A percentile compares a stretch with the other conserved stretches of the same genome.
phyloP scores from a whole-genome alignment of 2,329 filamentous ascomycete species.

The Clarireedia paspali region DNA sequence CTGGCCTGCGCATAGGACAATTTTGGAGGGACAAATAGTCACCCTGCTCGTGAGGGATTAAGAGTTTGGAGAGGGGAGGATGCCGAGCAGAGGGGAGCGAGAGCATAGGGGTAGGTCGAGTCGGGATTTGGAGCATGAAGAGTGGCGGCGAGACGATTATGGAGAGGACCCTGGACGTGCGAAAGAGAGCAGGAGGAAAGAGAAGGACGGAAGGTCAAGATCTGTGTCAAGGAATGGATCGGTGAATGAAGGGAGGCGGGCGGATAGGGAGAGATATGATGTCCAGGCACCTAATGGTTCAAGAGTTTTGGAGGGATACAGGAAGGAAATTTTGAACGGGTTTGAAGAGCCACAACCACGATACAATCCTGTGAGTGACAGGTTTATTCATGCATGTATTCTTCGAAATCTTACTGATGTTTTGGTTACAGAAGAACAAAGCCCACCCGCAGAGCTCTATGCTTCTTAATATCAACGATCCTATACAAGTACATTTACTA shows the following conservation, averaged over 20 bases:
- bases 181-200: background rate
- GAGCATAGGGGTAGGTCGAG: conserved; percentile 3
- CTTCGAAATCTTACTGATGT: background rate
- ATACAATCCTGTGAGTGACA: conserved; percentile 46
- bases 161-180: background rate
- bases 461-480: conserved; percentile 57
- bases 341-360: conserved; percentile 46
- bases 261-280: conserved; percentile 1
- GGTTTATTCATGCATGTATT: background rate
- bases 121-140: background rate
- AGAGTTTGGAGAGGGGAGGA: background rate
- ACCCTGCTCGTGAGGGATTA: background rate
- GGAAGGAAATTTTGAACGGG: conserved; percentile 44
- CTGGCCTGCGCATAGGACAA: background rate
- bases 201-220: background rate
- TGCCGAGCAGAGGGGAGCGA: conserved; percentile 1
- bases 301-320: conserved; percentile 51
- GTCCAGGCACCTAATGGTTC: conserved; percentile 18
- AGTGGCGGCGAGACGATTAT: background rate
- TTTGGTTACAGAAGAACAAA: conserved; percentile 39
- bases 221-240: background rate
- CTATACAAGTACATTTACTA: conserved; percentile 80
- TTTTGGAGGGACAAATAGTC: background rate
- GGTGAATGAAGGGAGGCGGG: background rate
- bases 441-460: conserved; percentile 46